Percentiles rank a stretch among this genome's conserved stretches.
These are phyloP conservation scores for Aureobasidium sp. DNA, from an alignment of 2,329 filamentous ascomycete genomes.

Conservation along the genomic window DNA sequence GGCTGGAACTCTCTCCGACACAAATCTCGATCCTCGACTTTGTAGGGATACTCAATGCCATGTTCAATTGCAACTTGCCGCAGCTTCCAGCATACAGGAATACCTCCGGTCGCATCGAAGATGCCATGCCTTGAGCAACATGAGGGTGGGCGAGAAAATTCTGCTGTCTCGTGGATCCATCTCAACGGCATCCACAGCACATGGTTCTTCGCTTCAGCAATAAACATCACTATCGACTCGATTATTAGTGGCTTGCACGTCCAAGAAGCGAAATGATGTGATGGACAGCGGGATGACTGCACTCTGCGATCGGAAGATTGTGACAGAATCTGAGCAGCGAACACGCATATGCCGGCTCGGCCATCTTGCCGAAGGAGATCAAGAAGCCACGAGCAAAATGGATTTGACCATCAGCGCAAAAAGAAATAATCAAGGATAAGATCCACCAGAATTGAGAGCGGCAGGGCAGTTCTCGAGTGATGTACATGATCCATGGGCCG, in stretches of 20 bases:
- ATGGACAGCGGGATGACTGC: background rate
- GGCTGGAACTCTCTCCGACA: background rate
- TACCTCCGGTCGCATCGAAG: background rate
- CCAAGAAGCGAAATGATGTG: constrained; percentile 9
- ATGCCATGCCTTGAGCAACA: background rate
- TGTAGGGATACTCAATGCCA: background rate
- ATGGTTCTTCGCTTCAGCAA: background rate
- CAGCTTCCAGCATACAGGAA: background rate
- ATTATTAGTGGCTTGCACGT: background rate
- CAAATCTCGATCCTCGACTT: background rate
- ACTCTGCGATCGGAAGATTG: background rate
- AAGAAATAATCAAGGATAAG: background rate
- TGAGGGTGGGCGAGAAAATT: background rate
- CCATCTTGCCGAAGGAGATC: background rate
- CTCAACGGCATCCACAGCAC: background rate
- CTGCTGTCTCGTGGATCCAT: background rate
- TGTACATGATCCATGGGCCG: background rate
- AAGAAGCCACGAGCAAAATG: background rate
- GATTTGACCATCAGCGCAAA: background rate
- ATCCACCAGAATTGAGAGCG: background rate
- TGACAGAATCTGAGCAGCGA: background rate
- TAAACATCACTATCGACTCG: background rate
- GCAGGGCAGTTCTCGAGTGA: background rate
- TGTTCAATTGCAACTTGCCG: background rate
- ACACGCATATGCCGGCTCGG: background rate